Percentiles rank a stretch among this genome's conserved stretches.
phyloP scores from a whole-genome alignment of 2,329 filamentous ascomycete species.

The Xylaria sp. region DNA sequence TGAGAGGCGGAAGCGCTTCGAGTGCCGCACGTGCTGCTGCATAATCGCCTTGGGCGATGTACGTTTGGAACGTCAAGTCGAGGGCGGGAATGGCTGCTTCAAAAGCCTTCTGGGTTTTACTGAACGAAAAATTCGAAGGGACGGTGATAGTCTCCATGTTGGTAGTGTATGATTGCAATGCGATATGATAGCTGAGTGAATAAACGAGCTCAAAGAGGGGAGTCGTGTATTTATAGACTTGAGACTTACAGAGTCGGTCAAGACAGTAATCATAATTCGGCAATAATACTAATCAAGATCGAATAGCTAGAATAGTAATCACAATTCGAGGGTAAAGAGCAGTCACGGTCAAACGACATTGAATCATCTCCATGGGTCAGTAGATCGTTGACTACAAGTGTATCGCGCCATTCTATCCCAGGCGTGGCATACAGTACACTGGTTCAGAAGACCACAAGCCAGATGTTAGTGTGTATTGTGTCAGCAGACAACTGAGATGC shows the following conservation, averaged over 20 bases:
- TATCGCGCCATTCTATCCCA: no score
- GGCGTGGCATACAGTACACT: no score
- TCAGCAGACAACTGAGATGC: no score
- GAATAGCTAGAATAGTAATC: not conserved
- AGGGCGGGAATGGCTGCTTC: conserved; percentile 7
- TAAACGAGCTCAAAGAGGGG: not conserved
- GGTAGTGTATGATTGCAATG: not conserved
- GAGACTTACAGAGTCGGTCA: not conserved
- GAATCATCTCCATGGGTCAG: no score
- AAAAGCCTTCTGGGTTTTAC: conserved; percentile 10
- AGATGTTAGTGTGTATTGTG: no score
- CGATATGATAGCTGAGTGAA: not conserved
- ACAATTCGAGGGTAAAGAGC: no score
- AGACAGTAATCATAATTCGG: conserved; percentile 3
- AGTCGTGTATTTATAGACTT: not conserved
- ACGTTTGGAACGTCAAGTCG: not conserved
- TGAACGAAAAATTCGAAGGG: conserved; percentile 1
- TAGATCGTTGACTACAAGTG: no score
- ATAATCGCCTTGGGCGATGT: conserved; percentile 1
- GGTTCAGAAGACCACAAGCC: no score
- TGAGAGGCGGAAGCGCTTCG: conserved; percentile 30
- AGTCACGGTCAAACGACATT: no score
- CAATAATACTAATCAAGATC: not conserved
- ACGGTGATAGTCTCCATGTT: conserved; percentile 8
- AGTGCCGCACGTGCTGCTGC: conserved; percentile 14